A percentile compares a stretch with the other conserved stretches of the same genome.
Conservation (phyloP, 495 filamentous ascomycete species). For the Talaromyces proteolyticus region DNA sequence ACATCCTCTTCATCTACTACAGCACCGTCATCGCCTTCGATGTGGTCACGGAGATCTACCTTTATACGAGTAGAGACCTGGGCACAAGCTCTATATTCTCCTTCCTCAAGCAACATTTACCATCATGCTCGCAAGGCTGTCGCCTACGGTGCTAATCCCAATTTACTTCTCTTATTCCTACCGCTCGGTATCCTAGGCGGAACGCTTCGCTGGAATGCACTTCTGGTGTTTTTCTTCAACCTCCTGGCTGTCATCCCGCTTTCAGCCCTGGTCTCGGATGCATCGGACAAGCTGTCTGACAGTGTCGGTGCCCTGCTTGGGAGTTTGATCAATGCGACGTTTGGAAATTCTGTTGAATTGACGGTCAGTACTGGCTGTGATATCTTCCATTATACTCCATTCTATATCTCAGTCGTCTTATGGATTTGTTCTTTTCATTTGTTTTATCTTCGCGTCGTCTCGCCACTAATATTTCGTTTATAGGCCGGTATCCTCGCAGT, state of each 20-base stretch:
- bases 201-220: conserved; percentile 11
- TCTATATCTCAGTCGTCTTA: too few relatives aligned
- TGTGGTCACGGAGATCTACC: not conserved
- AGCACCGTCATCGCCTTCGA: not conserved
- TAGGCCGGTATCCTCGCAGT: conserved; percentile 16
- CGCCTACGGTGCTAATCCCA: not conserved
- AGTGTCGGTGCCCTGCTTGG: conserved; percentile 15
- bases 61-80: not conserved
- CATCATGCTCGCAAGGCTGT: not conserved
- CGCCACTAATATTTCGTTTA: not conserved
- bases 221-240: conserved; percentile 15
- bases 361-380: conserved; percentile 11
- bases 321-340: conserved; percentile 17
- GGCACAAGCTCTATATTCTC: not conserved
- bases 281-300: conserved; percentile 12
- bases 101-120: not conserved
- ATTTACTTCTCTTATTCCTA: conserved; percentile 12
- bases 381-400: too few relatives aligned
- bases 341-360: conserved; percentile 20
- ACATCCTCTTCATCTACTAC: too few relatives aligned
- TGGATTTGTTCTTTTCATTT: too few relatives aligned
- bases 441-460: too few relatives aligned
- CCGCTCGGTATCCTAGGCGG: conserved; percentile 14
- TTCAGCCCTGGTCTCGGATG: conserved; percentile 11
- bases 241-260: conserved; percentile 16